Conservation (phyloP, 495 filamentous ascomycete genomes). For the Neurospora sp. region DNA sequence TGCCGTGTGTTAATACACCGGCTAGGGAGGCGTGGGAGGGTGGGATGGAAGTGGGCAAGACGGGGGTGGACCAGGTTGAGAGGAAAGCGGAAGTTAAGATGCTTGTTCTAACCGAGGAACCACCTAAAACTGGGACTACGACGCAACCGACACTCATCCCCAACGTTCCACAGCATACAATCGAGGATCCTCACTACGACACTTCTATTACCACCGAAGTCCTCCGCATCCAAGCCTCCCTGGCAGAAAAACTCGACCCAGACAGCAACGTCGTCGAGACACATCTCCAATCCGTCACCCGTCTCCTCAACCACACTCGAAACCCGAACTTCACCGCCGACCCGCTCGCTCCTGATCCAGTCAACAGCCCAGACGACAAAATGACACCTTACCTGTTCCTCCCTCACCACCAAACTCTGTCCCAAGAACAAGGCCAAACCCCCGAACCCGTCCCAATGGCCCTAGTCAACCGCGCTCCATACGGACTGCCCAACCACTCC, state of each 20-base stretch:
- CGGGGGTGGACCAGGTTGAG: neutral
- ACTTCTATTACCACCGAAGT: slow-evolving; percentile 47
- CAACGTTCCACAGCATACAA: slow-evolving; percentile 45
- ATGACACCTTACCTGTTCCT: slow-evolving; percentile 51
- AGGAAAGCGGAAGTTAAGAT: neutral
- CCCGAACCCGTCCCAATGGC: slow-evolving; percentile 59
- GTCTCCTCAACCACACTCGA: slow-evolving; percentile 54
- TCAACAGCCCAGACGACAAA: slow-evolving; percentile 31
- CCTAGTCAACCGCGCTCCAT: slow-evolving; percentile 56
- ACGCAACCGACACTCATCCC: slow-evolving; percentile 7
- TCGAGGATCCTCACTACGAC: slow-evolving; percentile 55
- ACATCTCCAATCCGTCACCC: slow-evolving; percentile 44
- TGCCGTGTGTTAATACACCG: slow-evolving; percentile 46
- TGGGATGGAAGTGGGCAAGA: neutral
- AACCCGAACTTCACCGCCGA: slow-evolving; percentile 41
- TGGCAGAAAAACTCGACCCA: slow-evolving; percentile 32
- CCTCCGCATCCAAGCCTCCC: slow-evolving; percentile 42
- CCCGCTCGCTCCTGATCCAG: slow-evolving; percentile 32
- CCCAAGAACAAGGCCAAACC: slow-evolving; percentile 16
- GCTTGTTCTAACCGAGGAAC: neutral
- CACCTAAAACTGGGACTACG: neutral
- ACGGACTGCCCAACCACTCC: slow-evolving; percentile 49
- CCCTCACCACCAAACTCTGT: slow-evolving; percentile 13
- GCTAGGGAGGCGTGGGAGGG: slow-evolving; percentile 24
- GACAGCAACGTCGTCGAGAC: slow-evolving; percentile 26